Evolutionary conservation across 768 basidiomycete species (phyloP), one percentile per base, ranked within the genome.

Genomic region (Mycena pura): DNA sequence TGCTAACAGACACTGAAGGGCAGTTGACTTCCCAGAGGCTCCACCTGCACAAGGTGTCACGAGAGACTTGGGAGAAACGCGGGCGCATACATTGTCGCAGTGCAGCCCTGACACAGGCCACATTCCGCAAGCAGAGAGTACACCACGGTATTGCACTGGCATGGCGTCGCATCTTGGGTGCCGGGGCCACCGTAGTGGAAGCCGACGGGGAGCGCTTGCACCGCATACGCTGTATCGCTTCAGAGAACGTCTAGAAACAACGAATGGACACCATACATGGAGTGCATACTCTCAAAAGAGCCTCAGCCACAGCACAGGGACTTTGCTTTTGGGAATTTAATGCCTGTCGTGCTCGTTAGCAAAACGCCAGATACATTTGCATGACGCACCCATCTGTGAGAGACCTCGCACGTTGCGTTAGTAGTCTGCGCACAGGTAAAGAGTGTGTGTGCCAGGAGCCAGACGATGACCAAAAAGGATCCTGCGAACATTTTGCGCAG

Each of bases 321-420:
- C 71, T 81, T 60, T 85, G 78, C 41, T 70, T 70, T 48, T 76
- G 74, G 22, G 81, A 82, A 57, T 86, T 86, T 40, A 68, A 76
- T 31, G 76, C 75, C 80, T 81, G 52, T 9, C 15, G n/a, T 29
- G 43, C 15, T 19, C 34, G 48, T 53, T 9, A 56, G 47, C 45
- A 52, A 46, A 21, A 50, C 28, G 9, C 7, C 3, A 47, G 6
- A 34, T 49, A 55, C 5, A 43, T 28, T 11, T 43, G 24, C 22
- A 21, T 27, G 25, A 47, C 69, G 71, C 27, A 80, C 81, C 80
- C 80, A 81, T 60, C 72, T 62, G 62, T 79, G 80, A 63, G 74
- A 77, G 19, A 77, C 74, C 59, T 78, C 70, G 55, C 80, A 82
- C 28, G 72, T 75, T 9, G 76, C 79, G 47, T 76, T 68, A 5